Evolutionary conservation across 139 green algal genomes (phyloP), one percentile per base, ranked within the genome.

Genomic region (Eudorina sp.): DNA sequence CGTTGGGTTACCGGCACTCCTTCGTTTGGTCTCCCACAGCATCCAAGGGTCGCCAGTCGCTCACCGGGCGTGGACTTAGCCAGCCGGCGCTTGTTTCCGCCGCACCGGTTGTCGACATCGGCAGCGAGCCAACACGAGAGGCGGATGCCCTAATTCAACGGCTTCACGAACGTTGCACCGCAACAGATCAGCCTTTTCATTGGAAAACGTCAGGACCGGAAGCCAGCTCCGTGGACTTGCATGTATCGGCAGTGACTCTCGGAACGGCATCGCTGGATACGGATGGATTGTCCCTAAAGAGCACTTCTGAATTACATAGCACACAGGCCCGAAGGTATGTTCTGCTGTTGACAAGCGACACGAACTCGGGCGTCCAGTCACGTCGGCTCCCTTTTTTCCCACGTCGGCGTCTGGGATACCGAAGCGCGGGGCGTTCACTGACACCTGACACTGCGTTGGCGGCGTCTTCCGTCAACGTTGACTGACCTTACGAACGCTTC

Each of bases 141-240:
- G 66, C 36, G 9, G 66, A 75, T 25, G 66, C 34, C 11, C 46
- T 75, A 75, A 75, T 46, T 16, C 62, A 72, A 5, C 51, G 46
- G 38, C 38, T 84, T 23, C 77, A 84, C 53, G 53, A 84, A 18
- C 77, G 77, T 72, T 84, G 77, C 53, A 84, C 77, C 16, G 51
- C 77, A 53, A 21, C 77, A 55, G 46, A 62, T 9, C 77, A 84
- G 36, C 77, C 77, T 6, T 84, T 84, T 68, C 34, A 31, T 31
- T 83, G 73, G 73, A 81, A 46, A 29, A 81, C 25, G 29, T 29
- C 73, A 43, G 25, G 45, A 29, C 3, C 73, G 31, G 68, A 9
- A 29, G 31, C 64, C n/a, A 74, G 29, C 34, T 21, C 64, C 19
- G 34, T 9, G 34, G 68, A 51, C 6, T 38, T 34, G 4, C 62